Evolutionary conservation across 345 rosid species (phyloP).

Genomic region (Hevea brasiliensis): DNA sequence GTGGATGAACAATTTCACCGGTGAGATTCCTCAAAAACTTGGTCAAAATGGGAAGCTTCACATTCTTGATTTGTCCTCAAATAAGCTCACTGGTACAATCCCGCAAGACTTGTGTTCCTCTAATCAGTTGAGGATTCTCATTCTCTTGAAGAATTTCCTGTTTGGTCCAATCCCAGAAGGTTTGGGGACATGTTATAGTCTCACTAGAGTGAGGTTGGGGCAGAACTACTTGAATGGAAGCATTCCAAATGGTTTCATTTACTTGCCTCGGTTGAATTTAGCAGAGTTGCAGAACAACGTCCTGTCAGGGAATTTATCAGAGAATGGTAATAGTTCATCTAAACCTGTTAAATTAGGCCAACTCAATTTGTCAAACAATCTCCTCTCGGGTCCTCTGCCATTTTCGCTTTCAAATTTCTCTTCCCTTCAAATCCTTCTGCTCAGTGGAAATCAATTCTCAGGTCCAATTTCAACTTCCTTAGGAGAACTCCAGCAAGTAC

Average conservation of each 20-base stretch:
- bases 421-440: conserved; percentile 68
- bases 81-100: conserved; percentile 76
- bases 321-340: conserved; percentile 25
- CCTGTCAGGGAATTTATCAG: conserved; percentile 43
- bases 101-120: conserved; percentile 29
- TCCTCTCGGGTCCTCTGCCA: conserved; percentile 68
- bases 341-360: conserved; percentile 46
- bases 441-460: conserved; percentile 58
- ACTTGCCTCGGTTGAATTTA: conserved; percentile 60
- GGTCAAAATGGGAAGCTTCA: conserved; percentile 67
- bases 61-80: conserved; percentile 74
- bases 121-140: conserved; percentile 49
- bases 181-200: conserved; percentile 63
- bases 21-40: conserved; percentile 65
- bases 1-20: conserved; percentile 93
- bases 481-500: conserved; percentile 28
- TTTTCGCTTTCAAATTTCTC: conserved; percentile 57
- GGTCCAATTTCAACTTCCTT: conserved; percentile 40
- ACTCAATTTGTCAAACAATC: conserved; percentile 73
- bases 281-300: conserved; percentile 80
- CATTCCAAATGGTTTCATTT: conserved; percentile 68
- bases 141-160: conserved; percentile 78
- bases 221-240: conserved; percentile 75
- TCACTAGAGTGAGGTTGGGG: conserved; percentile 67
- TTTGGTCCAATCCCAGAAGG: conserved; percentile 77